Evolutionary conservation across 2,329 filamentous ascomycete genomes (phyloP).

Genomic region (Arthrobotrys entomopaga): DNA sequence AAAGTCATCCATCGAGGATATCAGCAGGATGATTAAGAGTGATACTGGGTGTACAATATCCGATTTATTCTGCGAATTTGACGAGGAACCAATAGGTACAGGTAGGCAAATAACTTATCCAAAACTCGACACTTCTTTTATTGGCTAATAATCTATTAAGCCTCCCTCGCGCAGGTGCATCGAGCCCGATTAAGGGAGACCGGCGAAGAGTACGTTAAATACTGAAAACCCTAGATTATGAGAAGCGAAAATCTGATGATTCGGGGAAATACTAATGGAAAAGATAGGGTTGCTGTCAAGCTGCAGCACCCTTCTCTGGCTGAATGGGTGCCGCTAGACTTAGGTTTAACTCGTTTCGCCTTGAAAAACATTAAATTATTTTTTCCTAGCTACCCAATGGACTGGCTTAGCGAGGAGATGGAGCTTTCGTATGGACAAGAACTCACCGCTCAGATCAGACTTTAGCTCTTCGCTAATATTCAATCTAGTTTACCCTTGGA

Average conservation of each 20-base stretch:
- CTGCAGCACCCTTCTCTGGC: constrained; percentile 91
- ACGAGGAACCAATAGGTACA: constrained; percentile 82
- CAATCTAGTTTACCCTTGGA: constrained; percentile 76
- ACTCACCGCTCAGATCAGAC: background rate
- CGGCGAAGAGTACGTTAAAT: constrained; percentile 69
- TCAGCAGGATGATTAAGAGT: constrained; percentile 74
- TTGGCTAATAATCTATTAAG: constrained; percentile 61
- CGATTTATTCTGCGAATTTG: constrained; percentile 88
- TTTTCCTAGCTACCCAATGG: constrained; percentile 97
- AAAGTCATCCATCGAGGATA: constrained; percentile 59
- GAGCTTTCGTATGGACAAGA: constrained; percentile 71
- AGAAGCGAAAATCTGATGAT: too few species aligned
- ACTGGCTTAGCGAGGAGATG: constrained; percentile 95
- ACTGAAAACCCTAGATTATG: background rate
- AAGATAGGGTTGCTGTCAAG: constrained; percentile 82
- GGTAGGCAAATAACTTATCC: constrained; percentile 47
- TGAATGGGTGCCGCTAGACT: constrained; percentile 88
- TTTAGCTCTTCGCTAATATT: background rate
- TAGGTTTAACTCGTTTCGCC: constrained; percentile 85
- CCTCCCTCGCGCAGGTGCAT: constrained; percentile 94
- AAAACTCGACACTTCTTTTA: constrained; percentile 4
- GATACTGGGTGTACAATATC: constrained; percentile 83
- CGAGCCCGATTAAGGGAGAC: constrained; percentile 82
- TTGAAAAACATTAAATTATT: constrained; percentile 90
- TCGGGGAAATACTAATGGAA: background rate